Base-by-base conservation (phyloP, 495 filamentous ascomycete species). In the Aspergillus olivimuriae region DNA sequence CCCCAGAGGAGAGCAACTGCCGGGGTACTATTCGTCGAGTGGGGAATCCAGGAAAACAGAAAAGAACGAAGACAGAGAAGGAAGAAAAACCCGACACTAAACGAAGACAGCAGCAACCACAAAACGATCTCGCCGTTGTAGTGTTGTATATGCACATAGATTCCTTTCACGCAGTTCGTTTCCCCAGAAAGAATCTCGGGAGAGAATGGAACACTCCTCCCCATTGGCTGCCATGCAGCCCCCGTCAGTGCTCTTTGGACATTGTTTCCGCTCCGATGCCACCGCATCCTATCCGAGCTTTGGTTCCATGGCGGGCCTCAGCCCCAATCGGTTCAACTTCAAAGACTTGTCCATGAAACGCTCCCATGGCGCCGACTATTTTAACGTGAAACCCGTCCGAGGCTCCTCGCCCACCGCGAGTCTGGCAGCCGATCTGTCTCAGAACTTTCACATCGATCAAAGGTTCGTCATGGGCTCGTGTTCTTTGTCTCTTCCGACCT, bases 141-240 rank as follows among this genome's bases (percentile, higher is more conserved):
- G 50, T 50, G n/a, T n/a, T n/a, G 32, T 47, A 57, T 57, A 46
- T 33, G 41, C 50, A 39, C 40, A 30, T 53, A 53, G 45, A 57
- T 51, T 28, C 24, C 11, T 28, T 11, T 5, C 6, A 6, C 24
- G 24, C n/a, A n/a, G n/a, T n/a, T n/a, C n/a, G n/a, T n/a, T n/a
- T n/a, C n/a, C n/a, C n/a, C n/a, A n/a, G n/a, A n/a, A n/a, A n/a
- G n/a, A n/a, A 19, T 39, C 28, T 33, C 35, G 32, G 16, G 19
- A 39, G 21, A 63, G 47, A 44, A 95, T 98, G 88, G 87, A 95
- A 67, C 82, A 82, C 35, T 98, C 91, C 38, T 98, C 92, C 44
- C 92, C 92, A 34, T 68, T 95, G 55, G 92, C 91, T 58, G 89
- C 90, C 30, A 87, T 98, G 84, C 89, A 88, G 73, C 87, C 87